A percentile compares a stretch with the other conserved stretches of the same genome.
Evolutionary conservation across 1,139 yeast genomes (phyloP).

Genomic region (Candida freyschussii): DNA sequence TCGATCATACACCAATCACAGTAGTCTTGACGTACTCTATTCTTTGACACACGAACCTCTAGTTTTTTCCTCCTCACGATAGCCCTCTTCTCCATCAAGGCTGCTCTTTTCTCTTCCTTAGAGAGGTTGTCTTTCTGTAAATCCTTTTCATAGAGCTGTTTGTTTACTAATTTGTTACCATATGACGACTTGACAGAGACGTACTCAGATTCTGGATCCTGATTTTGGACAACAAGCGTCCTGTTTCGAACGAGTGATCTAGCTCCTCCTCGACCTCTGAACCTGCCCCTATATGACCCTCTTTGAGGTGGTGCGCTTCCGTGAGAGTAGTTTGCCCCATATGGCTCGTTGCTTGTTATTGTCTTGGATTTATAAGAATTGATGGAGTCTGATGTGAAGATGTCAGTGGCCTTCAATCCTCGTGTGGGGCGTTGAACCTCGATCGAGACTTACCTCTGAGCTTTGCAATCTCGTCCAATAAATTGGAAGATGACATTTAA

Average conservation of each 20-base stretch:
- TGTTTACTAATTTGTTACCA: conserved; percentile 37
- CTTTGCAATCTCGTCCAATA: conserved; percentile 6
- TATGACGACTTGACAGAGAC: conserved; percentile 32
- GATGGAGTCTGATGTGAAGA: conserved; percentile 76
- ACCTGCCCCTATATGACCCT: conserved; percentile 11
- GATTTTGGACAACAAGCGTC: conserved; percentile 28
- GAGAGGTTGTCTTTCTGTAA: conserved; percentile 22
- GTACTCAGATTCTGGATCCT: conserved; percentile 22
- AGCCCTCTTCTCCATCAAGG: conserved; percentile 13
- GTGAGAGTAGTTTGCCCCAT: background rate
- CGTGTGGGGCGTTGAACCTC: background rate
- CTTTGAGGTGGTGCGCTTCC: no score
- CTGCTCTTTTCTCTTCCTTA: conserved; percentile 23
- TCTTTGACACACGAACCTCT: conserved; percentile 26
- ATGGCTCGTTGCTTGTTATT: conserved; percentile 2
- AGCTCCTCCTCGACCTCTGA: conserved; percentile 12
- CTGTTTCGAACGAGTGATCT: conserved; percentile 25
- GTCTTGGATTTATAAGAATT: conserved; percentile 6
- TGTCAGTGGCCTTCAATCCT: conserved; percentile 37
- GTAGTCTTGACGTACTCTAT: conserved; percentile 29
- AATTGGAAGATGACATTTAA: conserved; percentile 1
- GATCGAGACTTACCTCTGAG: conserved; percentile 3
- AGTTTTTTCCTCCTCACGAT: conserved; percentile 11
- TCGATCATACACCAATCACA: conserved; percentile 37
- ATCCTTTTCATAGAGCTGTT: conserved; percentile 34